Percentiles rank a stretch among this genome's conserved stretches.
phyloP scores from a whole-genome alignment of 148 eudicot genomes.

The Linanthus parryae region DNA sequence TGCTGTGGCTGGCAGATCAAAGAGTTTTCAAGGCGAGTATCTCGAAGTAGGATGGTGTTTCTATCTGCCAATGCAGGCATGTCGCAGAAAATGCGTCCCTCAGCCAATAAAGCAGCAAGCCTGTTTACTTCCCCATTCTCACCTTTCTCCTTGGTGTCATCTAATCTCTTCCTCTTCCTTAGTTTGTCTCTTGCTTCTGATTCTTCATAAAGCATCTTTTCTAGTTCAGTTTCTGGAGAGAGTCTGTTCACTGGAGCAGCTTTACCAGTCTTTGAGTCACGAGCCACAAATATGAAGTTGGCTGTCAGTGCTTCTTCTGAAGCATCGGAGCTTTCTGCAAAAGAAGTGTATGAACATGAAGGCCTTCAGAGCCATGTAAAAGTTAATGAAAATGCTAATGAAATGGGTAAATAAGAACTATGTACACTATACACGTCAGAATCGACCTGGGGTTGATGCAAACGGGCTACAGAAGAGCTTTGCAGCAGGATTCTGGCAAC shows the following conservation, averaged over 20 bases:
- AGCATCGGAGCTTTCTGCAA: constrained; percentile 32
- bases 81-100: constrained; percentile 91
- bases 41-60: constrained; percentile 85
- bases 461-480: too few relatives aligned
- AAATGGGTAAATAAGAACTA: too few relatives aligned
- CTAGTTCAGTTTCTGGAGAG: constrained; percentile 72
- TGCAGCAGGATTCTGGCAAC: too few relatives aligned
- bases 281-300: constrained; percentile 94
- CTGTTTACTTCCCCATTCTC: constrained; percentile 38
- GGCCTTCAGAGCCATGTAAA: not conserved
- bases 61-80: constrained; percentile 99
- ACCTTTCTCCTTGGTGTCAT: constrained; percentile 27
- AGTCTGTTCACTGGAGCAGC: constrained; percentile 87
- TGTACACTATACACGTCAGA: too few relatives aligned
- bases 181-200: constrained; percentile 70
- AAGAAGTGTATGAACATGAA: not conserved
- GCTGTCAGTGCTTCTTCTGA: constrained; percentile 70
- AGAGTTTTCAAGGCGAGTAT: constrained; percentile 84
- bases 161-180: constrained; percentile 60
- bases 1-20: constrained; percentile 96
- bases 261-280: constrained; percentile 83
- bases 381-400: too few relatives aligned
- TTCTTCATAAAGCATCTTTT: constrained; percentile 60
- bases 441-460: too few relatives aligned
- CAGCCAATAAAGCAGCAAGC: constrained; percentile 52